A percentile compares a stretch with the other conserved stretches of the same genome.
Evolutionary conservation across 257 asterid genomes (phyloP).

Genomic region (Solanum ossicruentum): DNA sequence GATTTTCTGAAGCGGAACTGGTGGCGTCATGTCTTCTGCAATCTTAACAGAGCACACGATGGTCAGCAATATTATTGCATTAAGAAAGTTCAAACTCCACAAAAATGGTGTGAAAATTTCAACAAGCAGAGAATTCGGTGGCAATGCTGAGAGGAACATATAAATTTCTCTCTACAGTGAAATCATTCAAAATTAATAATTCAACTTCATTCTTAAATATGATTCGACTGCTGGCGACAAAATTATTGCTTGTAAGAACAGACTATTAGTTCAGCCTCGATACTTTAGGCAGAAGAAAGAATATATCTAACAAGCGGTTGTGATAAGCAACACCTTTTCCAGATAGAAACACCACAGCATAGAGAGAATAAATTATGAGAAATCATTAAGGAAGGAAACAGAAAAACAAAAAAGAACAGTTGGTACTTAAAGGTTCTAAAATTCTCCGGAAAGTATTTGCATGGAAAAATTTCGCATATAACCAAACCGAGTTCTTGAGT

Average conservation of each 20-base stretch:
- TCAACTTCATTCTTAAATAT: not conserved
- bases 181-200: not conserved
- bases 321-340: not conserved
- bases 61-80: constrained; percentile 4
- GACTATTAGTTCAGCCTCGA: not conserved
- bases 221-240: not conserved
- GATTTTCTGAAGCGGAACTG: constrained; percentile 61
- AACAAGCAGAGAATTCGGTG: not conserved
- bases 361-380: not conserved
- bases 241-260: not conserved
- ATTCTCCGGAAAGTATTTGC: not conserved
- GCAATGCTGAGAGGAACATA: not conserved
- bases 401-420: not conserved
- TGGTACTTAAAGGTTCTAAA: not conserved
- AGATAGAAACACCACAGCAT: not conserved
- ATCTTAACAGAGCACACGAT: constrained; percentile 34
- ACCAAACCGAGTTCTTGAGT: not conserved
- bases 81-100: not conserved
- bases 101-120: not conserved
- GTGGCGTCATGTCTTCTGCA: constrained; percentile 83
- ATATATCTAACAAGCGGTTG: not conserved
- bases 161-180: not conserved
- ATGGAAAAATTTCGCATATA: not conserved
- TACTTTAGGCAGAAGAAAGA: not conserved
- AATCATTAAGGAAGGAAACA: not conserved